Evolutionary conservation across 345 rosid species (phyloP).

Genomic region (Camelina laxa): DNA sequence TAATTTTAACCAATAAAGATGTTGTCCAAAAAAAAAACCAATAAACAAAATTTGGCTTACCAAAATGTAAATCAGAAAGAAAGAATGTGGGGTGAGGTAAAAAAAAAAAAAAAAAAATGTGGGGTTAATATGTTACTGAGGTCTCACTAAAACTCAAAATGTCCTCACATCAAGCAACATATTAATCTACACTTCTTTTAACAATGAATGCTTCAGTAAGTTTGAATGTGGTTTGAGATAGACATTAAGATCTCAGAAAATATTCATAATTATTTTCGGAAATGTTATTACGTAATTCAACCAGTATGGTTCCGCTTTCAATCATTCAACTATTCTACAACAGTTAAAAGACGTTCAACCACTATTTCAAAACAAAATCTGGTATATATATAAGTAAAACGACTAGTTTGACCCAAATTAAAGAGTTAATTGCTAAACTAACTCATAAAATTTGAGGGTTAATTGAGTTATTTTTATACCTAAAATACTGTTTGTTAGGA

Average conservation of each 20-base stretch:
- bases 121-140: constrained; percentile 10
- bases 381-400: not conserved
- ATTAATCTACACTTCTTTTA: too few species aligned
- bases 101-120: constrained; percentile 16
- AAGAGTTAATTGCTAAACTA: too few species aligned
- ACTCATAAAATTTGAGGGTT: too few species aligned
- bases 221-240: too few species aligned
- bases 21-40: too few species aligned
- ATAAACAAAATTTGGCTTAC: not conserved
- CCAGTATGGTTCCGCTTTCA: not conserved
- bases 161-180: constrained; percentile 11
- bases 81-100: constrained; percentile 29
- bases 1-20: not conserved
- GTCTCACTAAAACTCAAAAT: constrained; percentile 28
- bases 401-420: too few species aligned
- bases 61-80: constrained; percentile 1
- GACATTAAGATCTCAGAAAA: too few species aligned
- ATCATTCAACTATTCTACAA: not conserved
- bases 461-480: too few species aligned
- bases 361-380: not conserved
- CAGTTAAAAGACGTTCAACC: not conserved
- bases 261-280: not conserved
- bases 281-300: too few species aligned
- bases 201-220: too few species aligned
- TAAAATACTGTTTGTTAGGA: too few species aligned